Evolutionary conservation across 2,329 filamentous ascomycete genomes (phyloP).

Genomic region (Talaromyces sp.): DNA sequence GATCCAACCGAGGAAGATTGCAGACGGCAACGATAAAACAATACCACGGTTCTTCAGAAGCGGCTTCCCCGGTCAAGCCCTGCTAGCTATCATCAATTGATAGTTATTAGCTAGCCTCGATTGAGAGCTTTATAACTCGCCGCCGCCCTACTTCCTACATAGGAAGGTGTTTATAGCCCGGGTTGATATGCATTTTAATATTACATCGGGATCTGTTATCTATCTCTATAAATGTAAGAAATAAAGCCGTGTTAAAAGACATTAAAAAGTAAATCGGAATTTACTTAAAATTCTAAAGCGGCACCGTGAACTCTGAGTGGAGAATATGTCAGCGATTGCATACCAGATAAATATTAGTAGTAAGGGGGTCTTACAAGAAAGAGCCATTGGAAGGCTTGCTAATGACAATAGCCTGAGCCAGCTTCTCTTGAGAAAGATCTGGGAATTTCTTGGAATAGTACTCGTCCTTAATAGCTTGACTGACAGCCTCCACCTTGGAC

Average conservation of each 20-base stretch:
- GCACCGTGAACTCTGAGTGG: constrained; percentile 10
- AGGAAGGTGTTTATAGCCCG: neutral
- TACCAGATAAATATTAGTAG: neutral
- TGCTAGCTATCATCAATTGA: neutral
- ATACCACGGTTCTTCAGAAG: neutral
- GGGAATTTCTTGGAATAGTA: constrained; percentile 76
- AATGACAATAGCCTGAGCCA: constrained; percentile 76
- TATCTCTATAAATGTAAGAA: neutral
- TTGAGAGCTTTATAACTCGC: neutral
- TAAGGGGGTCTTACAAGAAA: constrained; percentile 31
- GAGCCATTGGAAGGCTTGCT: constrained; percentile 63
- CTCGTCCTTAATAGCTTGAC: constrained; percentile 68
- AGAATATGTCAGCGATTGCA: neutral
- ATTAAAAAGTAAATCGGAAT: neutral
- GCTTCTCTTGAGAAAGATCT: constrained; percentile 65
- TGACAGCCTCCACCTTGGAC: constrained; percentile 74
- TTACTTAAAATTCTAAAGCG: constrained; percentile 2
- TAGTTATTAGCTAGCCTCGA: neutral
- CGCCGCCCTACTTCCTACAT: neutral
- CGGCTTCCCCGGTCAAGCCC: neutral
- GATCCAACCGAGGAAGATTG: neutral
- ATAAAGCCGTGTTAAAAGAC: neutral
- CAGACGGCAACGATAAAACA: neutral
- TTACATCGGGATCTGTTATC: neutral
- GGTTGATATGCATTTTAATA: neutral